Evolutionary conservation across 2,329 filamentous ascomycete species (phyloP), one percentile per base, ranked within the genome.

Genomic region (Penicillium fuscoglaucum): DNA sequence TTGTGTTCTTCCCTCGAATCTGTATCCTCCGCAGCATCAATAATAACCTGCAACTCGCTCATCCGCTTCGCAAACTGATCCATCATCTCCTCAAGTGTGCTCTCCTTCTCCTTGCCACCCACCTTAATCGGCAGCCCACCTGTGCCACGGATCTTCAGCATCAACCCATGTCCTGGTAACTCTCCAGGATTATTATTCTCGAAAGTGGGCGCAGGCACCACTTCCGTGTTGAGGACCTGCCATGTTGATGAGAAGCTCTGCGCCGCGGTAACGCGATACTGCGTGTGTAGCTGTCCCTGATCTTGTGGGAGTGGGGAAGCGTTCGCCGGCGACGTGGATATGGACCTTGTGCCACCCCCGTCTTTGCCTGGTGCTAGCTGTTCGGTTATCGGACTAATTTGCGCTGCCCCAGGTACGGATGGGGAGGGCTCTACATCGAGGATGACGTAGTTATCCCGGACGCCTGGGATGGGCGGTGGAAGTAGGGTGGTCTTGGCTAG

Each of bases 201-300:
- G 70, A 86, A 89, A 2, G 84, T 88, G 1, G 88, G 88, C 17
- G 88, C 87, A 10, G 80, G 78, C 8, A 78, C 76, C 10, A 89
- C 74, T 10, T 76, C 75, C 0, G 83, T 82, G 17, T 77, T 75
- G 35, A 85, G 76, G 15, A 88, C 80, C 67, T 89, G 86, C 87
- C 93, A 98, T 50, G 88, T 84, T 0, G 87, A 78, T 9, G 86
- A 89, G 13, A 97, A 78, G 61, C 88, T 92, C 43, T 89, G 86
- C 1, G 90, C 89, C 57, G 85, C 86, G 0, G 84, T 79, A 0
- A 98, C 84, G 1, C 76, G 79, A 54, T 75, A 79, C 28, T 55
- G 78, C 68, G 53, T 58, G 41, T 35, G 43, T 37, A 55, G 26
- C n/a, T 52, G 55, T 29, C 45, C 55, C 28, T 53, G 29, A 4